Evolutionary conservation across 139 green algal genomes (phyloP).

Genomic region (Ettlia oleoabundans): DNA sequence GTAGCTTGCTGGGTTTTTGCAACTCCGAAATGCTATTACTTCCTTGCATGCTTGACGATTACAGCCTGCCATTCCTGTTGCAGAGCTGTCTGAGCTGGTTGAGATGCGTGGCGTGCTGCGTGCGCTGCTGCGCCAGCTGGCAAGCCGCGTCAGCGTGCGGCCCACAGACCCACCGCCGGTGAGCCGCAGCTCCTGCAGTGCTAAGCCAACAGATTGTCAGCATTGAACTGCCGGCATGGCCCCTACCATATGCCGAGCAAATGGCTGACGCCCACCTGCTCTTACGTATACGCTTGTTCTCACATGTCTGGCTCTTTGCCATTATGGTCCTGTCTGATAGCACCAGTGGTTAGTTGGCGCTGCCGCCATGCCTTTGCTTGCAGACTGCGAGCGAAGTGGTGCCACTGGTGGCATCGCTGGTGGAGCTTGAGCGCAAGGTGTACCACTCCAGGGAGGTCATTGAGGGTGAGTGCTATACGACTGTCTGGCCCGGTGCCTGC

Average conservation of each 20-base stretch:
- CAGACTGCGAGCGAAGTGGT: slow-evolving; percentile 19
- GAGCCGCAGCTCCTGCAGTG: background rate
- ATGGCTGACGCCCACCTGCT: too few relatives aligned
- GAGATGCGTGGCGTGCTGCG: slow-evolving; percentile 17
- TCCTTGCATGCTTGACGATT: background rate
- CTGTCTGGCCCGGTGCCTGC: background rate
- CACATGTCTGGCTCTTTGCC: too few relatives aligned
- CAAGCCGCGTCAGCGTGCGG: background rate
- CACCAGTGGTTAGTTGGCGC: background rate
- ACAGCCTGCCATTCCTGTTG: background rate
- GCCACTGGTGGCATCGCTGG: slow-evolving; percentile 26
- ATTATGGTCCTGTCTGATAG: too few relatives aligned
- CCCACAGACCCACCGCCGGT: slow-evolving; percentile 16
- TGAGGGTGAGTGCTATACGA: slow-evolving; percentile 7
- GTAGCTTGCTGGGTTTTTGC: background rate
- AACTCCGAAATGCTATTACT: background rate
- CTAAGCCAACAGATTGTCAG: background rate
- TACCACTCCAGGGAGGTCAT: slow-evolving; percentile 31
- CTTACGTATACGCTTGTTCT: too few relatives aligned
- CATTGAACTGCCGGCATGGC: background rate
- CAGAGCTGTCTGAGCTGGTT: slow-evolving; percentile 31
- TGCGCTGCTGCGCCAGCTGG: slow-evolving; percentile 26
- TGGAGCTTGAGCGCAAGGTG: slow-evolving; percentile 28
- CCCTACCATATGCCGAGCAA: background rate
- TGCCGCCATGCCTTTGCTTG: background rate